These are phyloP conservation scores for Aegilops speltoides DNA, from an alignment of 176 grass and related monocot species.

Conservation along the genomic window DNA sequence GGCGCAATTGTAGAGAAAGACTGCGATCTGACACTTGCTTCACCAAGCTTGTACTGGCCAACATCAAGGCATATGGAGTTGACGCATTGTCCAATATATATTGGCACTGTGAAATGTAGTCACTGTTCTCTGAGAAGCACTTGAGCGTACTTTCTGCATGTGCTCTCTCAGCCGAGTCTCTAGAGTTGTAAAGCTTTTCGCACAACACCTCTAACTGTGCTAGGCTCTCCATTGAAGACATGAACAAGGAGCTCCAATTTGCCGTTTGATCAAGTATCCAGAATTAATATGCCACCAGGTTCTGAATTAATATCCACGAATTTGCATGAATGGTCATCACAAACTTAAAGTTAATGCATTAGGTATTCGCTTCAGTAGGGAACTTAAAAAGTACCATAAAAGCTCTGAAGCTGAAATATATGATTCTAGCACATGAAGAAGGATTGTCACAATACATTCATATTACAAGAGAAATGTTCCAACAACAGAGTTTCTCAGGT, in stretches of 20 bases:
- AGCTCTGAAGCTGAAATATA: constrained; percentile 79
- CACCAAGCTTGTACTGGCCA: constrained; percentile 98
- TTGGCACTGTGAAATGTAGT: constrained; percentile 98
- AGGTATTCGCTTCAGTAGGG: constrained; percentile 55
- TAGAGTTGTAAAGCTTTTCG: constrained; percentile 98
- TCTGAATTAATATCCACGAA: constrained; percentile 75
- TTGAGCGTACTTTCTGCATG: constrained; percentile 96
- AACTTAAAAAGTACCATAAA: constrained; percentile 51
- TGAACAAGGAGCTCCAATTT: constrained; percentile 54
- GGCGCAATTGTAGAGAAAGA: constrained; percentile 81
- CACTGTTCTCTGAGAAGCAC: constrained; percentile 98
- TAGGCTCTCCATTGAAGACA: constrained; percentile 94
- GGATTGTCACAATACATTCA: constrained; percentile 90
- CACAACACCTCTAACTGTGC: constrained; percentile 96
- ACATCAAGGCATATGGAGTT: constrained; percentile 96
- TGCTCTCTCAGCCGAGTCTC: constrained; percentile 89
- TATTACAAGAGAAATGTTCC: constrained; percentile 73
- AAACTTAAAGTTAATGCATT: constrained; percentile 44
- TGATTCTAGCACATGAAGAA: constrained; percentile 73
- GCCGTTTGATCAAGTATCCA: constrained; percentile 66
- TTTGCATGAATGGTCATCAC: constrained; percentile 69
- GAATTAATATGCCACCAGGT: constrained; percentile 62
- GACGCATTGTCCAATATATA: constrained; percentile 99
- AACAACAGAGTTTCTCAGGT: constrained; percentile 56
- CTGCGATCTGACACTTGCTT: constrained; percentile 94